Percentiles rank a stretch among this genome's conserved stretches.
phyloP scores from a whole-genome alignment of 352 stramenopile species.

The Phytophthora hybrid region DNA sequence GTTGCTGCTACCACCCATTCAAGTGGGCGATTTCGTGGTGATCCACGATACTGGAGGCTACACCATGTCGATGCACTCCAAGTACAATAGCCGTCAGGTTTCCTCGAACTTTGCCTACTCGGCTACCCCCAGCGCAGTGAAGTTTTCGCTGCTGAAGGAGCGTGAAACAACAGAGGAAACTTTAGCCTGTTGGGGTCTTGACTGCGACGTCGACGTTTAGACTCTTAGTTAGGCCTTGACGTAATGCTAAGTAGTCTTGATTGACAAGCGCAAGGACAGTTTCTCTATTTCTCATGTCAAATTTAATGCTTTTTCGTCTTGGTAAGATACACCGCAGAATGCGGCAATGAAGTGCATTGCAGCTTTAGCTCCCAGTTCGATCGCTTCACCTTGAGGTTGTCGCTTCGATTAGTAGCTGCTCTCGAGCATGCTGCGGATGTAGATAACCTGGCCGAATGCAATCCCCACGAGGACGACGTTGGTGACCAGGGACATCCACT shows the following conservation, averaged over 20 bases:
- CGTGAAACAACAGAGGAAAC: conserved; percentile 75
- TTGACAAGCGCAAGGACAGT: conserved; percentile 19
- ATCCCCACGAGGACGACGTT: conserved; percentile 84
- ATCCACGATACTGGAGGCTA: conserved; percentile 91
- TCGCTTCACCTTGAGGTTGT: background rate
- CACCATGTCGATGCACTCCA: conserved; percentile 90
- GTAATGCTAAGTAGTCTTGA: background rate
- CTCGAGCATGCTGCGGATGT: conserved; percentile 86
- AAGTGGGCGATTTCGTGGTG: conserved; percentile 80
- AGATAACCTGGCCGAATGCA: conserved; percentile 82
- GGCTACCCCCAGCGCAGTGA: conserved; percentile 23
- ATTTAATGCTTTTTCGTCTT: conserved; percentile 18
- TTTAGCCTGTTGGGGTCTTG: conserved; percentile 75
- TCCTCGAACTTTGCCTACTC: conserved; percentile 77
- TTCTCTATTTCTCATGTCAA: conserved; percentile 33
- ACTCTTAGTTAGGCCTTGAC: too few species aligned
- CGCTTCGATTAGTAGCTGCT: conserved; percentile 61
- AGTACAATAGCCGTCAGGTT: conserved; percentile 89
- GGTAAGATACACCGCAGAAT: conserved; percentile 7
- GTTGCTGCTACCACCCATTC: conserved; percentile 71
- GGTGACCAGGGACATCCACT: conserved; percentile 83
- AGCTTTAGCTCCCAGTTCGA: conserved; percentile 12
- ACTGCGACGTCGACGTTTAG: conserved; percentile 52
- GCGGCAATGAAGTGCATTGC: conserved; percentile 17
- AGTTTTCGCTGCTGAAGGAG: conserved; percentile 72